Evolutionary conservation across 257 asterid species (phyloP), one percentile per base, ranked within the genome.

Genomic region (Nicotiana obtusifolia): DNA sequence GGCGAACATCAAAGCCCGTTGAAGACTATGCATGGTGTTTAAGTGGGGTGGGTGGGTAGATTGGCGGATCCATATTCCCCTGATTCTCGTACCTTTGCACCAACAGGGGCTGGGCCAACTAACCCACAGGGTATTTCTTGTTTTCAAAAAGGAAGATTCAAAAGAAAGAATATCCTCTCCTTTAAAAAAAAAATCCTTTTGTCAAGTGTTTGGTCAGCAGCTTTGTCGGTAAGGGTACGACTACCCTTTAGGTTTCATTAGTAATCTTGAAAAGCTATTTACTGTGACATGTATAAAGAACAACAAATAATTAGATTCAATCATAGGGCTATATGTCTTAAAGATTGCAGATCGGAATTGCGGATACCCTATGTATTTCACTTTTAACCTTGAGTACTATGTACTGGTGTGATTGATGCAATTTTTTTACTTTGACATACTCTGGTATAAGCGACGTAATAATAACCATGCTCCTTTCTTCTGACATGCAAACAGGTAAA

Each of bases 401-500:
- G 22, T 22, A 6, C 41, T 47, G 44, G 17, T 49, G 80, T 2
- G 16, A 75, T 3, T 52, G 41, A 49, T 30, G 33, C 33, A 30
- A 3, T 30, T 30, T 30, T 30, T 30, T 3, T 30, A 30, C 33
- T 30, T 30, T 30, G 33, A 30, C 33, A 30, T 30, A 3, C 33
- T 30, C 33, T 30, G 33, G 33, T 30, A 30, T 30, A 30, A 30
- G 33, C 5, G 33, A 30, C 33, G 33, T 75, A 26, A 22, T 24
- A 24, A 17, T 75, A 75, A 75, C 62, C 62, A 26, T 14, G 64
- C 47, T 11, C 80, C 64, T 26, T 75, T 75, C 24, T 49, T 75
- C 24, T 75, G 68, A 15, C 22, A 8, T 78, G 83, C 5, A 79
- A 52, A 75, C 92, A 96, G 99, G 99, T 88, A 96, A 96, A 92